These are phyloP conservation scores for Trypanosomatidae sp. DNA, from an alignment of 208 protist genomes.

Conservation along the genomic window DNA sequence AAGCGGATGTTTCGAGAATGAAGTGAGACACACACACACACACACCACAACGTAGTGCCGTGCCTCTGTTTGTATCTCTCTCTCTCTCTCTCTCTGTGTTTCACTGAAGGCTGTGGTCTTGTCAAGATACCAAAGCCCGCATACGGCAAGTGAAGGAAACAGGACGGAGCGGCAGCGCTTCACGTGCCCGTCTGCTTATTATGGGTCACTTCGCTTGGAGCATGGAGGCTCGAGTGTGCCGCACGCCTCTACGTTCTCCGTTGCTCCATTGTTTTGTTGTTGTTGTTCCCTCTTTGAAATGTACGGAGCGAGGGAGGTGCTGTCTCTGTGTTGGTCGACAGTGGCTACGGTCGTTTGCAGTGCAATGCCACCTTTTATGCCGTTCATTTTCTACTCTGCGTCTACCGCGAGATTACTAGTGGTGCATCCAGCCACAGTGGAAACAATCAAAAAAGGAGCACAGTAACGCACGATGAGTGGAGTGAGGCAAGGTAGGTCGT, in stretches of 20 bases:
- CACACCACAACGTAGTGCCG: no score
- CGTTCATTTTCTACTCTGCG: not conserved
- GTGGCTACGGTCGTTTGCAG: not conserved
- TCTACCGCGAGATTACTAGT: not conserved
- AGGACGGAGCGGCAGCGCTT: not conserved
- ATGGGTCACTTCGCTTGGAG: not conserved
- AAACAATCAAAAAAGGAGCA: not conserved
- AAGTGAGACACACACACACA: not conserved
- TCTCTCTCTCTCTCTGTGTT: not conserved
- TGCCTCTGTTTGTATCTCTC: no score
- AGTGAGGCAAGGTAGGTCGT: not conserved
- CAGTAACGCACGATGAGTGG: not conserved
- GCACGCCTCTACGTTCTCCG: not conserved
- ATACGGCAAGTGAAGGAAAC: not conserved
- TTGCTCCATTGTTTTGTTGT: not conserved
- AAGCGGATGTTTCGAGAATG: no score
- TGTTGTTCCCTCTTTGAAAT: not conserved
- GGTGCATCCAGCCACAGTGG: not conserved
- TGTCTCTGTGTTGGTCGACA: not conserved
- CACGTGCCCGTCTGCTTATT: not conserved
- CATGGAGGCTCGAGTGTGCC: not conserved
- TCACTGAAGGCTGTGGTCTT: not conserved
- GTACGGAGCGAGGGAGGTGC: not conserved
- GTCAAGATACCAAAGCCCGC: not conserved
- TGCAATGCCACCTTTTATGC: not conserved